Base-by-base conservation (phyloP, 768 basidiomycete genomes). In the Hygrophorus russula region DNA sequence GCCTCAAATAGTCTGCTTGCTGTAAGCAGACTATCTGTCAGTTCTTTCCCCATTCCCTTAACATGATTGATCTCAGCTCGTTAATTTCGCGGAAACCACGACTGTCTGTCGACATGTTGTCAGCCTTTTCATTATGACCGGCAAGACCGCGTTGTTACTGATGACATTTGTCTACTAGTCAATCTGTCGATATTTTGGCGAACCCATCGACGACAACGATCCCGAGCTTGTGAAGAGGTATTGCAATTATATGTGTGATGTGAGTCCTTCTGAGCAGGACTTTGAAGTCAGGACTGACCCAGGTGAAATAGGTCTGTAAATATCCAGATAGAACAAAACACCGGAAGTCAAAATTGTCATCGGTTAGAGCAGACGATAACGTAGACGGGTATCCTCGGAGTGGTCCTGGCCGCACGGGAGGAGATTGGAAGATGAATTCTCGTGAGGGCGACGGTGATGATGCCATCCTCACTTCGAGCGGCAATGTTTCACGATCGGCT, bases 171-270 rank as follows among this genome's bases (percentile, higher is more conserved):
- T 35, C 39, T 34, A 8, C 36, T 40, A 89, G 82, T 66, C 71
- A 1, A 80, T 90, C 46, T 89, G 88, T 53, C 76, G 74, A 36
- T 87, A 85, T 56, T 90, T 91, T 49, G 88, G 83, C 1, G 88
- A 90, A 59, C 48, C 52, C 0, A 73, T 87, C 30, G 69, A 83
- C 48, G 52, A 61, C 5, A 58, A 53, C 9, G 68, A 82, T 49
- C 50, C 63, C 7, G 65, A 63, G 5, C 46, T 66, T 9, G 57
- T 71, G 41, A 68, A 67, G 43, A 53, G 53, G 3, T 77, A 83
- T 50, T 91, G 88, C 51, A 59, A 80, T 41, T 65, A 68, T 37
- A 89, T 88, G 84, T 91, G 88, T 52, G 88, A 91, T 56, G 87
- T 87, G 53, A 18, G 78, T 52, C 4, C 15, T n/a, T 19, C 14